Evolutionary conservation across 2,329 filamentous ascomycete species (phyloP).

Genomic region (Colletotrichum sp.): DNA sequence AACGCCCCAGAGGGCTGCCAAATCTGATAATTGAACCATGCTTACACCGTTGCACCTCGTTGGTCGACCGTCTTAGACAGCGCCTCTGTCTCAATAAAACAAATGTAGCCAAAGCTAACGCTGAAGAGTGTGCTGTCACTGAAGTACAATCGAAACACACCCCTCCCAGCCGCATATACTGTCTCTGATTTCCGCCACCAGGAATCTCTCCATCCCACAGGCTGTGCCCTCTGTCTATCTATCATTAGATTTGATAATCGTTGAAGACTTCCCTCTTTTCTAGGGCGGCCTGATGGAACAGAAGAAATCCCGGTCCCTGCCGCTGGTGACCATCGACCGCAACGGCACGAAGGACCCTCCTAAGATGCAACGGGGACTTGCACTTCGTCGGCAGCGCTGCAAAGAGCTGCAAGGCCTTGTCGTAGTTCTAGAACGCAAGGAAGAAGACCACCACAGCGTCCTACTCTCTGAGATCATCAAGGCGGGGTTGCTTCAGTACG

Average conservation of each 20-base stretch:
- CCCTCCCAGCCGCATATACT: neutral
- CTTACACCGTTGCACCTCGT: neutral
- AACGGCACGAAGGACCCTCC: neutral
- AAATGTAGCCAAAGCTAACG: neutral
- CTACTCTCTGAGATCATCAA: neutral
- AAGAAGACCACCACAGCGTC: neutral
- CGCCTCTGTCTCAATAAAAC: neutral
- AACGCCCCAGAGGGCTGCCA: neutral
- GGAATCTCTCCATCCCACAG: neutral
- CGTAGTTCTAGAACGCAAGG: neutral
- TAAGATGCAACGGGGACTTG: neutral
- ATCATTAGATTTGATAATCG: neutral
- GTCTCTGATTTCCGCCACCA: neutral
- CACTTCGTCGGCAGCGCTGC: neutral
- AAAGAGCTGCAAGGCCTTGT: neutral
- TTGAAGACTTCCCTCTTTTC: neutral
- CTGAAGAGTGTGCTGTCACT: neutral
- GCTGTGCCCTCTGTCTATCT: neutral
- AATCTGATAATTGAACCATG: neutral
- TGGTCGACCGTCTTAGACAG: too few species aligned
- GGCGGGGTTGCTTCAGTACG: neutral
- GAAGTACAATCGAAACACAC: neutral
- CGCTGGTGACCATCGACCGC: neutral
- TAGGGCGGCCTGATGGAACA: neutral
- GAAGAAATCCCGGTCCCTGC: neutral